Evolutionary conservation across 257 asterid species (phyloP).

Genomic region (Asclepias syriaca): DNA sequence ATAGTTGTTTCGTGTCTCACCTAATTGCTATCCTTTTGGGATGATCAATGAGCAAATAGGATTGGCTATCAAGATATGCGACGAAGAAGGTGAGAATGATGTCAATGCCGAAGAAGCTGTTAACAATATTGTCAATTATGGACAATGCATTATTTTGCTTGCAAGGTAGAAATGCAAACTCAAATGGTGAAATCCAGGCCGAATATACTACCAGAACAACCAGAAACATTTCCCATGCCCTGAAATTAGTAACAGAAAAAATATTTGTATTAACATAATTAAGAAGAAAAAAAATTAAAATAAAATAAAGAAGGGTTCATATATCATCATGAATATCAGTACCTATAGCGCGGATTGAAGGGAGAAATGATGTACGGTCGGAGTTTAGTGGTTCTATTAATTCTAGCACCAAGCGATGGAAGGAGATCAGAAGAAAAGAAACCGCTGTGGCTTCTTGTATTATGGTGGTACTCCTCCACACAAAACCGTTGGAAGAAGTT

Average conservation of each 20-base stretch:
- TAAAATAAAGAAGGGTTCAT: no score
- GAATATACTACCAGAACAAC: slow-evolving; percentile 70
- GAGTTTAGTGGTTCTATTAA: slow-evolving; percentile 56
- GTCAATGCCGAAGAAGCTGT: slow-evolving; percentile 71
- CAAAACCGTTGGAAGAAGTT: slow-evolving; percentile 61
- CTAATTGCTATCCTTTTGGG: slow-evolving; percentile 63
- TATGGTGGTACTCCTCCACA: slow-evolving; percentile 45
- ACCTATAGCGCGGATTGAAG: slow-evolving; percentile 64
- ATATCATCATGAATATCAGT: slow-evolving; percentile 5
- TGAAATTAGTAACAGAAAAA: slow-evolving; percentile 18
- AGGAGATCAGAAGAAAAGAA: slow-evolving; percentile 73
- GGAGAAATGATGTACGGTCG: slow-evolving; percentile 57
- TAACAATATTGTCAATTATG: slow-evolving; percentile 65
- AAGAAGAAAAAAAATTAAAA: no score
- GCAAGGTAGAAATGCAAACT: slow-evolving; percentile 70
- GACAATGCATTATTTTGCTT: slow-evolving; percentile 56
- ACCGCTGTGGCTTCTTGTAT: slow-evolving; percentile 31
- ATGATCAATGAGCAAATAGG: slow-evolving; percentile 65
- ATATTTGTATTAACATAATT: neutral
- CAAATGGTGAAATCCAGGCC: slow-evolving; percentile 90
- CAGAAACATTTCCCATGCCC: slow-evolving; percentile 91
- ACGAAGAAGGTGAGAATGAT: slow-evolving; percentile 80
- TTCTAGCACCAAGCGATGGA: slow-evolving; percentile 83
- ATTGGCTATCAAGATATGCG: slow-evolving; percentile 64
- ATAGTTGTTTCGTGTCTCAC: slow-evolving; percentile 21